A percentile compares a stretch with the other conserved stretches of the same genome.
Evolutionary conservation across 1,284 basidiomycete genomes (phyloP).

Genomic region (Malassezia sympodialis): DNA sequence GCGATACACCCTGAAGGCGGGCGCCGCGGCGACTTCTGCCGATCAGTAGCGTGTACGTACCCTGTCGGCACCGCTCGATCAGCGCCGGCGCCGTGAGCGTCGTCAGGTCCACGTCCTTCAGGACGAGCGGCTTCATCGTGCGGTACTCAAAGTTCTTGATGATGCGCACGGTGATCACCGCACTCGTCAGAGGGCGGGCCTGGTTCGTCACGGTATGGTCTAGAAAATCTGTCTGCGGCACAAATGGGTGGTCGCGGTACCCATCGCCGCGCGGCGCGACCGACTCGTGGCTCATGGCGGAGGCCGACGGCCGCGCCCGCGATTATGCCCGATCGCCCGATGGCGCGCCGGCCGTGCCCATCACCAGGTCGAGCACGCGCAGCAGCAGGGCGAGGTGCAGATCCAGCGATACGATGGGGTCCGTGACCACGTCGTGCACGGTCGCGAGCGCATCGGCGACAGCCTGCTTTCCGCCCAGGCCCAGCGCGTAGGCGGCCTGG

Average conservation of each 20-base stretch:
- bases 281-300: not conserved
- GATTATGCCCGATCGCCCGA: constrained; percentile 14
- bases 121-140: constrained; percentile 75
- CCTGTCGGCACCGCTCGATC: constrained; percentile 61
- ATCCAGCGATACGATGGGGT: constrained; percentile 28
- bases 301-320: not conserved
- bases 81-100: constrained; percentile 65
- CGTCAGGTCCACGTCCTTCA: constrained; percentile 71
- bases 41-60: constrained; percentile 49
- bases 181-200: constrained; percentile 60
- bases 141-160: constrained; percentile 92
- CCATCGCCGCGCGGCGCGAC: constrained; percentile 12
- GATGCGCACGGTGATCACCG: constrained; percentile 76
- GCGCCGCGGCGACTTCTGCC: constrained; percentile 23
- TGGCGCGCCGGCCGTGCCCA: constrained; percentile 11
- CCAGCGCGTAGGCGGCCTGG: constrained; percentile 39
- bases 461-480: constrained; percentile 37
- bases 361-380: constrained; percentile 32
- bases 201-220: constrained; percentile 60
- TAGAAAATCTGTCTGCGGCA: constrained; percentile 39
- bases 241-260: constrained; percentile 21
- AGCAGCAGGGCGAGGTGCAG: constrained; percentile 29
- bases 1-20: constrained; percentile 34
- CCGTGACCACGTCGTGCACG: constrained; percentile 33
- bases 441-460: constrained; percentile 35